A percentile compares a stretch with the other conserved stretches of the same genome.
Evolutionary conservation across 768 basidiomycete genomes (phyloP).

Genomic region (Amanita molliuscula): DNA sequence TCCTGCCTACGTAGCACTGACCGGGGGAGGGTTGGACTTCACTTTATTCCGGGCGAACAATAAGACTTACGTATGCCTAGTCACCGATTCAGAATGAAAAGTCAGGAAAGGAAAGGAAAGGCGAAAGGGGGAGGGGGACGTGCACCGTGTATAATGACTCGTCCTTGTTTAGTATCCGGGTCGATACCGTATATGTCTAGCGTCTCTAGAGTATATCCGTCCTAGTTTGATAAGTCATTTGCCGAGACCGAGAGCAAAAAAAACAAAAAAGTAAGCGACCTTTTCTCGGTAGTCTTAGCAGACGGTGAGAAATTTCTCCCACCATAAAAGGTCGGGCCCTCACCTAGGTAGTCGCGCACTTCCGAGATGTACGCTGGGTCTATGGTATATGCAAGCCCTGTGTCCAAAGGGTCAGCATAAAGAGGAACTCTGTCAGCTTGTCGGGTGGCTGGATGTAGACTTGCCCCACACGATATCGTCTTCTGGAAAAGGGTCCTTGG

Average conservation of each 20-base stretch:
- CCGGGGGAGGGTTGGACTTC: background rate
- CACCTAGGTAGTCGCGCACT: slow-evolving; percentile 80
- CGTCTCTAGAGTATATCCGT: slow-evolving; percentile 82
- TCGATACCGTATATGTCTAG: slow-evolving; percentile 62
- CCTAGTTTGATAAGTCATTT: slow-evolving; percentile 30
- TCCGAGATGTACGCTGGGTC: slow-evolving; percentile 65
- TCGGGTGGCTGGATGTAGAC: slow-evolving; percentile 9
- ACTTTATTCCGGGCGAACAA: background rate
- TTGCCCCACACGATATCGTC: slow-evolving; percentile 82
- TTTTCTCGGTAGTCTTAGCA: slow-evolving; percentile 64
- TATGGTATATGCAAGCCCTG: slow-evolving; percentile 82
- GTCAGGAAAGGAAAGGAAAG: background rate
- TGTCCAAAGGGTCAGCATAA: background rate
- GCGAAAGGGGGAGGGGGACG: slow-evolving; percentile 9
- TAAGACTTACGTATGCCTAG: slow-evolving; percentile 40
- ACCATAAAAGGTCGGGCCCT: slow-evolving; percentile 5
- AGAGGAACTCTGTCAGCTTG: background rate
- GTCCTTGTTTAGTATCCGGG: slow-evolving; percentile 35
- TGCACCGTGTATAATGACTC: slow-evolving; percentile 46
- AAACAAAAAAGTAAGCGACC: background rate
- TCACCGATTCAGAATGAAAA: background rate
- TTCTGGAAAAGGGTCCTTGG: slow-evolving; percentile 56
- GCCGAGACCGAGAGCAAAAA: background rate
- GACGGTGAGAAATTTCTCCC: slow-evolving; percentile 3
- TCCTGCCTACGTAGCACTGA: slow-evolving; percentile 80